Conservation (phyloP, 2,329 filamentous ascomycete genomes). For the Talaromyces rugulosus region DNA sequence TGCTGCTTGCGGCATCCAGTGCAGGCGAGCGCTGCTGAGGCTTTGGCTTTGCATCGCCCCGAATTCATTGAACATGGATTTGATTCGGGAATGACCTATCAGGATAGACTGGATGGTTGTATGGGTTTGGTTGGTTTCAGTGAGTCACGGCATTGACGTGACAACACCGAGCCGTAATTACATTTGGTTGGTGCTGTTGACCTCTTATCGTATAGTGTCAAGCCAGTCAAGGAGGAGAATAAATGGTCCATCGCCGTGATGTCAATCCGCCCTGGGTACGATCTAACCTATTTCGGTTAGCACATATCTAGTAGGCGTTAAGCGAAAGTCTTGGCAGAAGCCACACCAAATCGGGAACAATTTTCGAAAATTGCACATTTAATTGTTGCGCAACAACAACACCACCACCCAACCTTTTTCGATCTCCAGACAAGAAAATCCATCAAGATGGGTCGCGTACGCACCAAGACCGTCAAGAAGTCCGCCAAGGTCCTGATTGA, state of each 20-base stretch:
- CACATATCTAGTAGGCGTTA: not conserved
- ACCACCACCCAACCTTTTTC: conserved; percentile 1
- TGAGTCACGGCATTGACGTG: not conserved
- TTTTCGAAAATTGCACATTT: not conserved
- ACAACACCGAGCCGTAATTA: not conserved
- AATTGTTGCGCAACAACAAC: conserved; percentile 10
- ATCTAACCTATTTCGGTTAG: not conserved
- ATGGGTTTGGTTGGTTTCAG: not conserved
- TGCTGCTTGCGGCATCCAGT: conserved; percentile 53
- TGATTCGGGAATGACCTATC: not conserved
- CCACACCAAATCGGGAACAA: not conserved
- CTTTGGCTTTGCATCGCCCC: not conserved
- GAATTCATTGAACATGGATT: not conserved
- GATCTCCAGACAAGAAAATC: conserved; percentile 18
- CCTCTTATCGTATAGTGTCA: not conserved
- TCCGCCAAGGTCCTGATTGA: conserved; percentile 99
- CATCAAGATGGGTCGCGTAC: conserved; percentile 49
- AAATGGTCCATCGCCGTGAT: not conserved
- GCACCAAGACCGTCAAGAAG: conserved; percentile 66
- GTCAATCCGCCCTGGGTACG: not conserved
- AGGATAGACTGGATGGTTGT: not conserved
- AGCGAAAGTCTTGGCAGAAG: conserved; percentile 1
- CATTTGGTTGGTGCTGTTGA: not conserved
- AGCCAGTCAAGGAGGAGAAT: not conserved
- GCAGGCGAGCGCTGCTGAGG: conserved; percentile 37